Percentiles rank a stretch among this genome's conserved stretches.
Conservation (phyloP, 495 filamentous ascomycete genomes). For the Cetradonia linearis region DNA sequence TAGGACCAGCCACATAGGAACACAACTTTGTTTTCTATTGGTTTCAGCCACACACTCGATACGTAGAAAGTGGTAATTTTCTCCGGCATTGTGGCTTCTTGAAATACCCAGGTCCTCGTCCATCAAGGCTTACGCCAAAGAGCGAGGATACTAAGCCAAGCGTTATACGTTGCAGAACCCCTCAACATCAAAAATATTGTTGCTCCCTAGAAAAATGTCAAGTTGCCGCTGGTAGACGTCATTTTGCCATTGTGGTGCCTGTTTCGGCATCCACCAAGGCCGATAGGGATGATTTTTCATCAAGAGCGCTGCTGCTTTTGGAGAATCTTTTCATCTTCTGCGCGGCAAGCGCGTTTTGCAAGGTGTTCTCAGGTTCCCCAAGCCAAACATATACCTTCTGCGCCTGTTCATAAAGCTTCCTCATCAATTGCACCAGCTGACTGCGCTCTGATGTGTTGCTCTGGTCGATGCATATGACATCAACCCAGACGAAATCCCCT, state of each 20-base stretch:
- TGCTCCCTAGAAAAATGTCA: not conserved
- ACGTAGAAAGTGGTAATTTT: not conserved
- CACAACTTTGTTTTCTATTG: not conserved
- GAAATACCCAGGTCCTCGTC: conserved; percentile 4
- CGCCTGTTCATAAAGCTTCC: not conserved
- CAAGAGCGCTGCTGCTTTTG: not conserved
- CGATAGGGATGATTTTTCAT: not conserved
- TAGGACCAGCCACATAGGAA: not conserved
- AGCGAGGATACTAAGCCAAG: not conserved
- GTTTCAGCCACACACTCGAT: not conserved
- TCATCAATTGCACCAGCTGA: not conserved
- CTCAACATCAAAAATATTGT: not conserved
- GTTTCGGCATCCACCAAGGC: not conserved
- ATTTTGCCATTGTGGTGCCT: not conserved
- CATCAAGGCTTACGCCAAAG: not conserved
- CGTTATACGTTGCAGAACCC: not conserved
- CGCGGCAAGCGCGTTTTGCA: not conserved
- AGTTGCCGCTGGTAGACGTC: not conserved
- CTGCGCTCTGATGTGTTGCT: not conserved
- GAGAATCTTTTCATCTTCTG: not conserved
- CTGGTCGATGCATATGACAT: conserved; percentile 1
- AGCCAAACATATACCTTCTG: not conserved
- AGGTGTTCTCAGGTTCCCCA: not conserved
- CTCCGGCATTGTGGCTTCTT: not conserved
- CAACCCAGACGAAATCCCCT: not conserved